phyloP scores from a whole-genome alignment of 495 filamentous ascomycete species.

The Xylaria flabelliformis region DNA sequence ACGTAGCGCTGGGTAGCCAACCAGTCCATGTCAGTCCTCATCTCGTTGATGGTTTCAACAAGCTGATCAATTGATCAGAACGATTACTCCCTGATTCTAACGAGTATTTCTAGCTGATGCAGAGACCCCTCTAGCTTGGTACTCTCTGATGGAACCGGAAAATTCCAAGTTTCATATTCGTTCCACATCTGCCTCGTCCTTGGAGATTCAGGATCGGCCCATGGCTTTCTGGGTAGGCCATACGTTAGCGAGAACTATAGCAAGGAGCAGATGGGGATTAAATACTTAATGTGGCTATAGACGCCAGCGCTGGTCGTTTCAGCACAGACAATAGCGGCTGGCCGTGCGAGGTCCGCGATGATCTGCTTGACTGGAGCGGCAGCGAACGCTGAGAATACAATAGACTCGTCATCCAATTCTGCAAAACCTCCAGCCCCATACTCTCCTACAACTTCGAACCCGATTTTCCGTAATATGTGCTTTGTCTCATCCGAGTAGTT shows the following conservation, averaged over 20 bases:
- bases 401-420: conserved; percentile 46
- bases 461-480: conserved; percentile 43
- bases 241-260: neutral
- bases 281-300: neutral
- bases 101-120: neutral
- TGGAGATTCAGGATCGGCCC: conserved; percentile 47
- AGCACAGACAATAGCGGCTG: conserved; percentile 28
- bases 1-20: no score
- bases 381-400: conserved; percentile 47
- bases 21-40: no score
- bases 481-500: conserved; percentile 44
- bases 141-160: conserved; percentile 24
- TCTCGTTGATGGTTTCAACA: no score
- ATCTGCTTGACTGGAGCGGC: conserved; percentile 44
- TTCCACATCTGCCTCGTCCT: conserved; percentile 45
- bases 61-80: no score
- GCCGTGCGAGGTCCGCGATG: conserved; percentile 49
- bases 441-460: conserved; percentile 48
- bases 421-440: conserved; percentile 51
- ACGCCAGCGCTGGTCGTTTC: conserved; percentile 33
- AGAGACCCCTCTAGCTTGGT: neutral
- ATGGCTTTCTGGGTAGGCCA: conserved; percentile 41
- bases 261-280: neutral
- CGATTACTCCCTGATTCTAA: neutral
- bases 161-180: conserved; percentile 36